Conservation (phyloP, 352 stramenopile genomes). For the Phytophthora sojae region DNA sequence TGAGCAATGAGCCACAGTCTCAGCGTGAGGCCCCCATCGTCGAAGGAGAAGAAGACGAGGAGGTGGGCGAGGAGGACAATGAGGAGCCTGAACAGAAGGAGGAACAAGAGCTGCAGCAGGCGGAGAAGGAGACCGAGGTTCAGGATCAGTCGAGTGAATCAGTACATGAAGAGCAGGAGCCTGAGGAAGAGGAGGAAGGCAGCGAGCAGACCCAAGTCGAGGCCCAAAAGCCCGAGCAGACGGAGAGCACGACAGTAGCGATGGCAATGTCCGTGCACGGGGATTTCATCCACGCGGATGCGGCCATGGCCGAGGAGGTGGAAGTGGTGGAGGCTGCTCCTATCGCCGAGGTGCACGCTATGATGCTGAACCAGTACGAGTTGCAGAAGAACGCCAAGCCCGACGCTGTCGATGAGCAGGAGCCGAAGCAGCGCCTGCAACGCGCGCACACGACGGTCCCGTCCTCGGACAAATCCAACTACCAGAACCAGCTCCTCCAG, state of each 20-base stretch:
- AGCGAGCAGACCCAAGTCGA: conserved; percentile 10
- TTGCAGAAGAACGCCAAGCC: conserved; percentile 20
- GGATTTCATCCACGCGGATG: conserved; percentile 4
- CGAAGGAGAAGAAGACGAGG: conserved; percentile 38
- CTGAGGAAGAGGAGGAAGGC: not conserved
- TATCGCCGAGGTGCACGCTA: conserved; percentile 33
- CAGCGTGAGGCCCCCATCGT: conserved; percentile 37
- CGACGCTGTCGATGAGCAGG: conserved; percentile 3
- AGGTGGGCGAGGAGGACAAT: conserved; percentile 8
- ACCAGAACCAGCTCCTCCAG: conserved; percentile 75
- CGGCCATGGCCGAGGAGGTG: conserved; percentile 21
- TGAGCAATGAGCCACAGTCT: conserved; percentile 20
- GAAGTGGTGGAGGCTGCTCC: conserved; percentile 38
- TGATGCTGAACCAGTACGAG: conserved; percentile 31
- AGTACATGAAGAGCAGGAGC: conserved; percentile 1
- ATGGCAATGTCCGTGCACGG: conserved; percentile 11
- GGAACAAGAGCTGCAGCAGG: not conserved
- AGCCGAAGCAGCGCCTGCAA: conserved; percentile 13
- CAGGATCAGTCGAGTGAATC: not conserved
- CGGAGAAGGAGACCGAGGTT: not conserved
- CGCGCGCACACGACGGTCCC: conserved; percentile 43
- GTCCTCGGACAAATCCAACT: conserved; percentile 28
- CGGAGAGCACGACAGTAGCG: conserved; percentile 1
- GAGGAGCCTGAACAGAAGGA: not conserved
- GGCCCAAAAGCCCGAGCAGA: not conserved